phyloP scores from a whole-genome alignment of 345 rosid genomes.

The Hevea brasiliensis region DNA sequence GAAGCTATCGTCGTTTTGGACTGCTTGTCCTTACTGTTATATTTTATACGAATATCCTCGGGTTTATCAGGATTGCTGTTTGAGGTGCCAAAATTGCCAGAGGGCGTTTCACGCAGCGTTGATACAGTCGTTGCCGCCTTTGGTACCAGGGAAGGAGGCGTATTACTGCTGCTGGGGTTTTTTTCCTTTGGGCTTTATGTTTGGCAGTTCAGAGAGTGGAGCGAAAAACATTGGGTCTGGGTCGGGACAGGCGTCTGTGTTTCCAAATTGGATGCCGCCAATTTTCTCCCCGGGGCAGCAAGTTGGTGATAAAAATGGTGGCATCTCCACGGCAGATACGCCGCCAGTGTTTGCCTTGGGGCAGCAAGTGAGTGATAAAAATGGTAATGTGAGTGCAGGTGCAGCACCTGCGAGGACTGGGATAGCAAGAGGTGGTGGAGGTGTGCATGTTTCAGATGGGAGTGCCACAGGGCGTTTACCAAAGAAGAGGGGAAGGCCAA shows the following conservation, averaged over 20 bases:
- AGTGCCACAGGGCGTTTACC: slow-evolving; percentile 6
- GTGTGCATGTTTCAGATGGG: slow-evolving; percentile 23
- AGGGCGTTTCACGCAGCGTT: slow-evolving; percentile 72
- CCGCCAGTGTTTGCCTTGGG: too few species aligned
- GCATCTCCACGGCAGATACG: background rate
- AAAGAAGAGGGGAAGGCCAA: slow-evolving; percentile 82
- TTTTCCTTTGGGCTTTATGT: slow-evolving; percentile 68
- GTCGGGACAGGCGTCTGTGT: background rate
- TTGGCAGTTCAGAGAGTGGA: slow-evolving; percentile 31
- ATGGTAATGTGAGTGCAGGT: background rate
- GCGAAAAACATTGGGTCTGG: slow-evolving; percentile 14
- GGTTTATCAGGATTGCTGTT: slow-evolving; percentile 76
- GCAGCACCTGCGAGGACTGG: background rate
- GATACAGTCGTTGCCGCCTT: slow-evolving; percentile 62
- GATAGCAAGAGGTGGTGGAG: slow-evolving; percentile 19
- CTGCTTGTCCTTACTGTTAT: slow-evolving; percentile 88
- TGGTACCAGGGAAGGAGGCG: slow-evolving; percentile 75
- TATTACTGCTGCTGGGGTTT: slow-evolving; percentile 87
- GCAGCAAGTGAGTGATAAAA: background rate
- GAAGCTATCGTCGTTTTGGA: slow-evolving; percentile 71
- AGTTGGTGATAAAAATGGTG: slow-evolving; percentile 4
- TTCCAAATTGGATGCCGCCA: slow-evolving; percentile 28
- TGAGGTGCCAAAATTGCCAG: slow-evolving; percentile 69
- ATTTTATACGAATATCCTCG: slow-evolving; percentile 71
- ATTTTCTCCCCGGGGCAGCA: slow-evolving; percentile 17